phyloP scores from a whole-genome alignment of 2,329 filamentous ascomycete species.

The Bertia moriformis region DNA sequence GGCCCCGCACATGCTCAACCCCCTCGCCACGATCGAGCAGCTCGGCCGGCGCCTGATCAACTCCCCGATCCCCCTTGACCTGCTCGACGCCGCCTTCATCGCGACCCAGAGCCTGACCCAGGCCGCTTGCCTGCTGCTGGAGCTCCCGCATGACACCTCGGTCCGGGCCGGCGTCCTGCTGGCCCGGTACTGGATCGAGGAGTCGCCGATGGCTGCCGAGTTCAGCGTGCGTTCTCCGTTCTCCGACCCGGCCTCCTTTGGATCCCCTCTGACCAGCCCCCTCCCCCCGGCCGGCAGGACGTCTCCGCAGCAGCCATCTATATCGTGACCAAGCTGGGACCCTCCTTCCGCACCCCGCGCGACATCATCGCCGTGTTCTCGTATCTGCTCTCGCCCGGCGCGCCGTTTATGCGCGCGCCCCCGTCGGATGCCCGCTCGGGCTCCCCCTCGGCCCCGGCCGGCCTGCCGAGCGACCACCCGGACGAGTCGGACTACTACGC shows the following conservation, averaged over 20 bases:
- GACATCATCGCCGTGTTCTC: slow-evolving; percentile 75
- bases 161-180: slow-evolving; percentile 74
- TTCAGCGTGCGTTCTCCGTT: slow-evolving; percentile 37
- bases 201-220: slow-evolving; percentile 38
- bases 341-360: slow-evolving; percentile 60
- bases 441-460: too few relatives aligned
- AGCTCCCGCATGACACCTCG: slow-evolving; percentile 72
- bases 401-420: slow-evolving; percentile 31
- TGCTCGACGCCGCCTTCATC: slow-evolving; percentile 60
- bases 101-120: slow-evolving; percentile 62
- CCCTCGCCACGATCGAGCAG: slow-evolving; percentile 59
- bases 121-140: slow-evolving; percentile 65
- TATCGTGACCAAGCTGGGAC: slow-evolving; percentile 68
- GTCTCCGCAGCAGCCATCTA: slow-evolving; percentile 71
- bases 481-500: slow-evolving; percentile 58
- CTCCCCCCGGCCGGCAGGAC: too few relatives aligned
- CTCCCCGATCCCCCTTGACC: slow-evolving; percentile 45
- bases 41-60: slow-evolving; percentile 40
- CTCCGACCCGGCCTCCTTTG: neutral
- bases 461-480: slow-evolving; percentile 49
- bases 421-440: slow-evolving; percentile 3
- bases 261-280: slow-evolving; percentile 1
- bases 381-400: slow-evolving; percentile 56
- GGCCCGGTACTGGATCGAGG: slow-evolving; percentile 62
- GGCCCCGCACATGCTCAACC: slow-evolving; percentile 56